Evolutionary conservation across 2,329 filamentous ascomycete species (phyloP), one percentile per base, ranked within the genome.

Genomic region (Colletotrichum sansevieriae): DNA sequence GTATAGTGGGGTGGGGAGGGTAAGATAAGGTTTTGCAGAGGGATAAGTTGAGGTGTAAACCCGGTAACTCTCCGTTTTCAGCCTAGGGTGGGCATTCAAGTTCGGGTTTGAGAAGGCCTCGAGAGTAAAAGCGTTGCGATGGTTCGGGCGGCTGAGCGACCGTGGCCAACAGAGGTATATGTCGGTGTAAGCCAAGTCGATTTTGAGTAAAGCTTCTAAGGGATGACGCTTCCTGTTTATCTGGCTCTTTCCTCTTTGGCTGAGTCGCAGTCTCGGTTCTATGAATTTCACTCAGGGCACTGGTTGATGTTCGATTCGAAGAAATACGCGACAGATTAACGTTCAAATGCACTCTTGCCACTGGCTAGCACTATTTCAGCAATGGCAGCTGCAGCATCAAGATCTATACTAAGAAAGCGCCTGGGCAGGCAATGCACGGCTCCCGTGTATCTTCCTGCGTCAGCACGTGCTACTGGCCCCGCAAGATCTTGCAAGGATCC

Each of bases 361-460:
- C 55, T 55, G 25, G 49, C 49, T 65, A 61, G 55, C 18, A 13
- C 47, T 13, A 22, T 59, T 60, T 8, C 15, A 65, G 54, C 15
- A 33, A 22, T 44, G 33, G 65, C 35, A 39, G n/a, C 54, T 49
- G 61, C 29, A 56, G 39, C 25, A n/a, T 49, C 39, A n/a, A n/a
- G n/a, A n/a, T n/a, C n/a, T n/a, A n/a, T n/a, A n/a, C n/a, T n/a
- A n/a, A n/a, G n/a, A n/a, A n/a, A n/a, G n/a, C n/a, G n/a, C n/a
- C n/a, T n/a, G n/a, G n/a, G n/a, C n/a, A n/a, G n/a, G n/a, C 43
- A 25, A 43, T 65, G 60, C 60, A 64, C 52, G 61, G 52, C 9
- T n/a, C n/a, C n/a, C n/a, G n/a, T 54, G 35, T 54, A 37, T 33
- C n/a, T 6, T 51, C 33, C 29, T 64, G 15, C 46, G 29, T 46